Percentiles rank a stretch among this genome's conserved stretches.
These are phyloP conservation scores for Micromonas pusilla DNA, from an alignment of 139 green algal species.

Conservation along the genomic window DNA sequence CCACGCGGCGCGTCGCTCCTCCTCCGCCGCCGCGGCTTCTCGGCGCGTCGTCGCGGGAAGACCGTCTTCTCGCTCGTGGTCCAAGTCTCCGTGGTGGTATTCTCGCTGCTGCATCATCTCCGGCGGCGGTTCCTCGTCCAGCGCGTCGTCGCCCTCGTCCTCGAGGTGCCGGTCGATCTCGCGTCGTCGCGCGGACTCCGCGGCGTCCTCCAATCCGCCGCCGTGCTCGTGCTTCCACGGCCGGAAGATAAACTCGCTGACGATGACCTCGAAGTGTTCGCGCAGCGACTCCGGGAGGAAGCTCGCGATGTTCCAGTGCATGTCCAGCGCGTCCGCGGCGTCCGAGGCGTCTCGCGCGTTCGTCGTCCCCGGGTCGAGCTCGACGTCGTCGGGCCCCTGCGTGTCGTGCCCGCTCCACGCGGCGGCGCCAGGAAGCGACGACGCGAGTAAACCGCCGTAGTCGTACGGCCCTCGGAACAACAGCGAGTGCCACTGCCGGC, in stretches of 20 bases:
- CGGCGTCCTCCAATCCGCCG: background rate
- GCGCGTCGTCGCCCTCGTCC: background rate
- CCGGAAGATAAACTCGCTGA: conserved; percentile 79
- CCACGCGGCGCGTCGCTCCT: conserved; percentile 53
- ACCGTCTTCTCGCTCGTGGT: background rate
- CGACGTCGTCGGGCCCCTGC: background rate
- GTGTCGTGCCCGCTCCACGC: background rate
- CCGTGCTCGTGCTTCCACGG: conserved; percentile 60
- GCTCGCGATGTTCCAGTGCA: conserved; percentile 41
- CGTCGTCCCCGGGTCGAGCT: background rate
- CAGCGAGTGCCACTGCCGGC: conserved; percentile 67
- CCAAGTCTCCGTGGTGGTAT: background rate
- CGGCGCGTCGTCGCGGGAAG: background rate
- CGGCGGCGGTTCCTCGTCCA: conserved; percentile 4
- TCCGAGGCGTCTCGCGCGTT: background rate
- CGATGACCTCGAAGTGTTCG: conserved; percentile 46
- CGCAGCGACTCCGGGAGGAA: conserved; percentile 38
- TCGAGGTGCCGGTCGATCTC: background rate
- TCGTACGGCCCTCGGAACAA: conserved; percentile 76
- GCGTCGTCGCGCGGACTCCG: no score
- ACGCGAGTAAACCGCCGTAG: conserved; percentile 41
- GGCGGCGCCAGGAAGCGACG: background rate
- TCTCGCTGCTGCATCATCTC: background rate
- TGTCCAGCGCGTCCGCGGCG: conserved; percentile 28
- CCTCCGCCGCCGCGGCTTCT: conserved; percentile 33